Conservation (phyloP, 768 basidiomycete genomes). For the Mycena alexandri region DNA sequence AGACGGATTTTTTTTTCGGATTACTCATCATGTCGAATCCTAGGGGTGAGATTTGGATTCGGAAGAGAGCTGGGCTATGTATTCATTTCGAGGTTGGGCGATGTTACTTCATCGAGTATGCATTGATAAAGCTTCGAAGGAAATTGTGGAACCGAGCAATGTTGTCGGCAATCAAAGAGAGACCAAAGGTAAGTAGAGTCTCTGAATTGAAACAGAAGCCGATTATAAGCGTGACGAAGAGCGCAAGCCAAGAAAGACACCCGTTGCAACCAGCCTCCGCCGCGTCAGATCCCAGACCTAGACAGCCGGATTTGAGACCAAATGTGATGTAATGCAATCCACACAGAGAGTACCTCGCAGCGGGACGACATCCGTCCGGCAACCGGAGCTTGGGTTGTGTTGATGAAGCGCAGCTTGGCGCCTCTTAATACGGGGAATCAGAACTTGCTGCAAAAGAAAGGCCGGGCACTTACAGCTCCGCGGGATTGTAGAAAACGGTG, state of each 20-base stretch:
- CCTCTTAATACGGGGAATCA: conserved; percentile 48
- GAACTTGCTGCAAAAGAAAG: not conserved
- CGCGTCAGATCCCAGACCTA: conserved; percentile 35
- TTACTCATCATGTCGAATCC: too few relatives aligned
- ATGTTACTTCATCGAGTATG: too few relatives aligned
- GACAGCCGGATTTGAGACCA: too few relatives aligned
- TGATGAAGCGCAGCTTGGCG: conserved; percentile 57
- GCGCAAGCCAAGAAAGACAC: conserved; percentile 23
- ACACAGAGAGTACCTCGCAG: conserved; percentile 51
- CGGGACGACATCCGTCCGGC: conserved; percentile 49
- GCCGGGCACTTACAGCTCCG: conserved; percentile 48
- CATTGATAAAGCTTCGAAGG: too few relatives aligned
- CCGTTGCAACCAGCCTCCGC: conserved; percentile 26
- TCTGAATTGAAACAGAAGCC: not conserved
- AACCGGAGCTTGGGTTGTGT: conserved; percentile 46
- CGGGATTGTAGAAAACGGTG: conserved; percentile 58
- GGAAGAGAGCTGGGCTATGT: too few relatives aligned
- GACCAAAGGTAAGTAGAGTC: too few relatives aligned
- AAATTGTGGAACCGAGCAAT: too few relatives aligned
- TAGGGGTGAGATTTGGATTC: too few relatives aligned
- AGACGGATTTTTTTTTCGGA: too few relatives aligned
- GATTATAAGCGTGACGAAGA: conserved; percentile 8
- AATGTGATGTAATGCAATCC: not conserved
- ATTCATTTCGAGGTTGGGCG: too few relatives aligned
- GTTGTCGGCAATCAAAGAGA: too few relatives aligned